These are phyloP conservation scores for Pyrrhoderma lamaoense DNA, from an alignment of 1,284 basidiomycete genomes.

Conservation along the genomic window DNA sequence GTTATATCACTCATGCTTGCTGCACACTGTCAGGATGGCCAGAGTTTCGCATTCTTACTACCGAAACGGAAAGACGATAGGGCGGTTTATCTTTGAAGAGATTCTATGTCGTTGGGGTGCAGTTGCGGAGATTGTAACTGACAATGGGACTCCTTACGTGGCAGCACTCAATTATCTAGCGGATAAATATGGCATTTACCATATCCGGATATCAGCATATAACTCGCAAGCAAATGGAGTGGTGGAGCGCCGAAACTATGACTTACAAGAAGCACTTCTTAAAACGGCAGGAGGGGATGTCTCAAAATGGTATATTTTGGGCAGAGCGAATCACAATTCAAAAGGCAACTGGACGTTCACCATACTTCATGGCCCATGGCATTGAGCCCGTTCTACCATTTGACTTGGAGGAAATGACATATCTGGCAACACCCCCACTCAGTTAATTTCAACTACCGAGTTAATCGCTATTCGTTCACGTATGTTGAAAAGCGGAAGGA, in stretches of 20 bases:
- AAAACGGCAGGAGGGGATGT: slow-evolving; percentile 13
- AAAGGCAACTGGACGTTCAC: slow-evolving; percentile 20
- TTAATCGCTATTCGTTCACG: no score
- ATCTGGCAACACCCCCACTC: not conserved
- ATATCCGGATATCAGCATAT: slow-evolving; percentile 20
- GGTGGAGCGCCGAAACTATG: slow-evolving; percentile 15
- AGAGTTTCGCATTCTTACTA: slow-evolving; percentile 20
- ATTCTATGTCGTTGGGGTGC: slow-evolving; percentile 26
- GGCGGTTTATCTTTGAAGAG: slow-evolving; percentile 25
- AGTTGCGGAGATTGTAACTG: slow-evolving; percentile 25
- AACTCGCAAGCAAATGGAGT: slow-evolving; percentile 19
- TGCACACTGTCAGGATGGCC: slow-evolving; percentile 23
- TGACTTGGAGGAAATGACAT: slow-evolving; percentile 21
- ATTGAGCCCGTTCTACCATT: slow-evolving; percentile 22
- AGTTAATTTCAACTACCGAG: no score
- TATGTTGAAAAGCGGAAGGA: no score
- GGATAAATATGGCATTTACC: slow-evolving; percentile 12
- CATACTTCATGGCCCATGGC: slow-evolving; percentile 21
- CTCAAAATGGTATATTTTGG: slow-evolving; percentile 22
- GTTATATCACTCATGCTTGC: slow-evolving; percentile 23
- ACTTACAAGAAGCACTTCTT: slow-evolving; percentile 16
- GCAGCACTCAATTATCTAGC: slow-evolving; percentile 15
- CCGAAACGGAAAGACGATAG: slow-evolving; percentile 21
- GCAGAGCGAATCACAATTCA: slow-evolving; percentile 22
- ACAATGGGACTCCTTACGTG: slow-evolving; percentile 26